Conservation (phyloP, 1,284 basidiomycete species). For the Salmacisia buchloeana region DNA sequence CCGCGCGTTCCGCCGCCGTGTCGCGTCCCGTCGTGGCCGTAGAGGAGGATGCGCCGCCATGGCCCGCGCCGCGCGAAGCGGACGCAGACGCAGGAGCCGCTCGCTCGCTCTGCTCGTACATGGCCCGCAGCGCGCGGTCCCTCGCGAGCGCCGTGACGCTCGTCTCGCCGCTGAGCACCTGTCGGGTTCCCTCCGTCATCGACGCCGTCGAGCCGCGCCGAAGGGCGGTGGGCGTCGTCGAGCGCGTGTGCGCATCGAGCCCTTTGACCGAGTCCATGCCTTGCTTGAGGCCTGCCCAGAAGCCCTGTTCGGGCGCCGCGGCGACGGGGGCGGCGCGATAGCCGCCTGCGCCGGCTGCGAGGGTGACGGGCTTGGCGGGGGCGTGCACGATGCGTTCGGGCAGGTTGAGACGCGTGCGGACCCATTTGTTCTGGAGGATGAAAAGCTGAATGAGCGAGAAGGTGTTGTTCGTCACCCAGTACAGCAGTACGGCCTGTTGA, state of each 20-base stretch:
- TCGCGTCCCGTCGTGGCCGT: neutral
- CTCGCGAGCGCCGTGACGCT: neutral
- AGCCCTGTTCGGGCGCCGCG: neutral
- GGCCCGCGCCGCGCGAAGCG: too few relatives aligned
- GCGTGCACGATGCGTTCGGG: neutral
- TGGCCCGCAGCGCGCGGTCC: neutral
- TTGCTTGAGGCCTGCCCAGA: slow-evolving; percentile 3
- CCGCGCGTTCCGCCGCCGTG: neutral
- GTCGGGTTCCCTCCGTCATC: neutral
- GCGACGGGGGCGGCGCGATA: neutral
- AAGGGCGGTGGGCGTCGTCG: neutral
- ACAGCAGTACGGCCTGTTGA: slow-evolving; percentile 61
- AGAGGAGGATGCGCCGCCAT: neutral
- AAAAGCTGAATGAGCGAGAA: slow-evolving; percentile 57
- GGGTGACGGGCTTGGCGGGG: neutral
- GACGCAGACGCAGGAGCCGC: neutral
- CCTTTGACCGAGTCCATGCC: slow-evolving; percentile 8
- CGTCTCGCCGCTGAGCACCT: too few relatives aligned
- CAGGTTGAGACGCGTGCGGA: slow-evolving; percentile 6
- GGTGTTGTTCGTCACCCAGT: slow-evolving; percentile 58
- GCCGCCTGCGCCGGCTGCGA: neutral
- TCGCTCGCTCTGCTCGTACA: neutral
- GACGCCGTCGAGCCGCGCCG: neutral
- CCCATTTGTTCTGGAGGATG: slow-evolving; percentile 12
- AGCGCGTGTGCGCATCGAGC: neutral